Conservation (phyloP, 192 early-diverging fungal species). For the Coemansia sp. region DNA sequence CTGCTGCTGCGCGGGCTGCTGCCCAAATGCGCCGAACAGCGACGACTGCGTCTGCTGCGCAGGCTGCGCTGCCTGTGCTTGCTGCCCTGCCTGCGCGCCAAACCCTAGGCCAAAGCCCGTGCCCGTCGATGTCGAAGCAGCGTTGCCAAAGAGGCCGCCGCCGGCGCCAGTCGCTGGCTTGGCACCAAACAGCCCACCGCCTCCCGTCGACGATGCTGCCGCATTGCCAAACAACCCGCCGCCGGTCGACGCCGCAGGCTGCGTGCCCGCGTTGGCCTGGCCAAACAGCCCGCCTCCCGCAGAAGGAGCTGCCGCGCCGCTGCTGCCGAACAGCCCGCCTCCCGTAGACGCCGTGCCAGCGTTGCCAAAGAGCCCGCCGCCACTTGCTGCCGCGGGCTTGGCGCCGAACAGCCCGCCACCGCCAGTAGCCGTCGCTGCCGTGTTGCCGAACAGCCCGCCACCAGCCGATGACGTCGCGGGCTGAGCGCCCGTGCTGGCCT, state of each 20-base stretch:
- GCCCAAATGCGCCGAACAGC: conserved; percentile 19
- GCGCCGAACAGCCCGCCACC: conserved; percentile 9
- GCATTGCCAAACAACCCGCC: conserved; percentile 25
- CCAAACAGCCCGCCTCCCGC: conserved; percentile 27
- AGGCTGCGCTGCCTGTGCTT: neutral
- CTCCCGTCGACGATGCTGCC: too few relatives aligned
- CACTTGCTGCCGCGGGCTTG: neutral
- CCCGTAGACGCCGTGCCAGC: neutral
- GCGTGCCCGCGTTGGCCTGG: conserved; percentile 10
- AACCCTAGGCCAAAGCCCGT: conserved; percentile 18
- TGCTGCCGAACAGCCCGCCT: conserved; percentile 7
- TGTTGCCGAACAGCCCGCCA: conserved; percentile 23
- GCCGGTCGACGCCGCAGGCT: neutral
- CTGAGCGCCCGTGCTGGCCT: neutral
- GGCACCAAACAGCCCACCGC: conserved; percentile 22
- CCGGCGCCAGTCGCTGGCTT: conserved; percentile 7
- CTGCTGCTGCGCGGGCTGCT: conserved; percentile 19
- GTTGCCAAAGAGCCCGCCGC: conserved; percentile 20
- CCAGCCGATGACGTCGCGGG: neutral
- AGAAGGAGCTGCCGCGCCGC: conserved; percentile 5
- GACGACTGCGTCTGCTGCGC: conserved; percentile 18
- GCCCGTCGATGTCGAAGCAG: neutral
- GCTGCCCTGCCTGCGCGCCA: conserved; percentile 9
- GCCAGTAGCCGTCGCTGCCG: neutral
- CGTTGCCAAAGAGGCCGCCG: conserved; percentile 7